These are phyloP conservation scores for Obba rivulosa DNA, from an alignment of 768 basidiomycete species.

Conservation along the genomic window DNA sequence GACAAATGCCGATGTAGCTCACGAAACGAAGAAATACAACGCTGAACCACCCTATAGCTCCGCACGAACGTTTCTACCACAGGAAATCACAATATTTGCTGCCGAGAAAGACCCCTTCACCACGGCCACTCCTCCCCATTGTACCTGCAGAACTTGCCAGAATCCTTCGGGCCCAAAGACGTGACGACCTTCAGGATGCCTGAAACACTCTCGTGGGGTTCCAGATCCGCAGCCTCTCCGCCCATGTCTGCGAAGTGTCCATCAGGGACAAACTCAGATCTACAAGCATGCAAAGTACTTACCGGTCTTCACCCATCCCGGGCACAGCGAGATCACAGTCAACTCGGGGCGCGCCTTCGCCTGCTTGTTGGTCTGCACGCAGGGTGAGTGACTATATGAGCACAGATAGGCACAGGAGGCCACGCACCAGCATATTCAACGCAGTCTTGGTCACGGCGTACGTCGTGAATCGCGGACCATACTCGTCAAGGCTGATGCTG, in stretches of 20 bases:
- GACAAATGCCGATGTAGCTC: too few species aligned
- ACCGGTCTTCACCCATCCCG: constrained; percentile 39
- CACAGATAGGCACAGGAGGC: too few species aligned
- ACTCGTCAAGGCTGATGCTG: constrained; percentile 28
- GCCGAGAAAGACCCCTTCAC: too few species aligned
- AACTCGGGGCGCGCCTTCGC: constrained; percentile 28
- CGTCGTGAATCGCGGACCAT: constrained; percentile 20
- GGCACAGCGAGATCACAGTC: constrained; percentile 27
- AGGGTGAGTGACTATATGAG: neutral
- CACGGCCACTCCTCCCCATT: constrained; percentile 9
- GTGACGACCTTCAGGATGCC: constrained; percentile 8
- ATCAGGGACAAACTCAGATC: neutral
- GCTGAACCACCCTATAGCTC: too few species aligned
- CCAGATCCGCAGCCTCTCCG: constrained; percentile 6
- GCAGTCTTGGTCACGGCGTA: constrained; percentile 35
- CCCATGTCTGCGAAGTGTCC: constrained; percentile 8
- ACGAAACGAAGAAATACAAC: too few species aligned
- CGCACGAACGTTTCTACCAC: too few species aligned
- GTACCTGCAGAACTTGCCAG: constrained; percentile 10
- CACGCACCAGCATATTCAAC: constrained; percentile 35
- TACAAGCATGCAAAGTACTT: neutral
- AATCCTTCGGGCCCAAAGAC: neutral
- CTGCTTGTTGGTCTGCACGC: constrained; percentile 31
- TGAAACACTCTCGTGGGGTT: constrained; percentile 5
- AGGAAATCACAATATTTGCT: too few species aligned